Evolutionary conservation across 208 protist genomes (phyloP).

Genomic region (Leishmania major): DNA sequence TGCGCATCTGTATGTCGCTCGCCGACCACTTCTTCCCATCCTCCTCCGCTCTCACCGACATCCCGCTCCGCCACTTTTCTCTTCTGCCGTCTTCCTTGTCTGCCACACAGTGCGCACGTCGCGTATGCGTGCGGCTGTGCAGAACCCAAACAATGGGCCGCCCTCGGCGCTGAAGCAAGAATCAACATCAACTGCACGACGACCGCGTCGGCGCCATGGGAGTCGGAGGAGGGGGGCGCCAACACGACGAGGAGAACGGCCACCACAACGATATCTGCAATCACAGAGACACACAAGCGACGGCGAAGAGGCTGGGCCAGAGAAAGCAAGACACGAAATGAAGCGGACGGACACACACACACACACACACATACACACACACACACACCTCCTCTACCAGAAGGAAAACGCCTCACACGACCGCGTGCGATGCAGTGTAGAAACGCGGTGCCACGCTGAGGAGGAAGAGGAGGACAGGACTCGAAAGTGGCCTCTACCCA

Average conservation of each 20-base stretch:
- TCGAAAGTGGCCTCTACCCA: neutral
- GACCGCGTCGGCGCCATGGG: neutral
- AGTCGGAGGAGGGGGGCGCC: neutral
- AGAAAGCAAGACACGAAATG: neutral
- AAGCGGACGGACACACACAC: neutral
- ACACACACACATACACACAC: neutral
- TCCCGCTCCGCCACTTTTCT: neutral
- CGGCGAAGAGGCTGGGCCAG: neutral
- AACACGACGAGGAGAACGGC: neutral
- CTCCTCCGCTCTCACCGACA: too few species aligned
- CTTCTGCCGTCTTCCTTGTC: neutral
- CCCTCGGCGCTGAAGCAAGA: neutral
- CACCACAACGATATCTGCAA: too few species aligned
- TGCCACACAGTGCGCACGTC: too few species aligned
- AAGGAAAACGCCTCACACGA: too few species aligned
- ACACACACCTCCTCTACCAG: neutral
- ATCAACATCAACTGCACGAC: neutral
- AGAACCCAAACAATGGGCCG: neutral
- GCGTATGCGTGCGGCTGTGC: neutral
- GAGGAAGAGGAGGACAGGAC: neutral
- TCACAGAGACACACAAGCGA: neutral
- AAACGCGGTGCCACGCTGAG: neutral
- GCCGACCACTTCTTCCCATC: too few species aligned
- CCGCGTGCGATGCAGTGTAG: too few species aligned
- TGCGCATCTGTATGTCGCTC: neutral